These are phyloP conservation scores for Verticillium nonalfalfae DNA, from an alignment of 2,329 filamentous ascomycete species.

Conservation along the genomic window DNA sequence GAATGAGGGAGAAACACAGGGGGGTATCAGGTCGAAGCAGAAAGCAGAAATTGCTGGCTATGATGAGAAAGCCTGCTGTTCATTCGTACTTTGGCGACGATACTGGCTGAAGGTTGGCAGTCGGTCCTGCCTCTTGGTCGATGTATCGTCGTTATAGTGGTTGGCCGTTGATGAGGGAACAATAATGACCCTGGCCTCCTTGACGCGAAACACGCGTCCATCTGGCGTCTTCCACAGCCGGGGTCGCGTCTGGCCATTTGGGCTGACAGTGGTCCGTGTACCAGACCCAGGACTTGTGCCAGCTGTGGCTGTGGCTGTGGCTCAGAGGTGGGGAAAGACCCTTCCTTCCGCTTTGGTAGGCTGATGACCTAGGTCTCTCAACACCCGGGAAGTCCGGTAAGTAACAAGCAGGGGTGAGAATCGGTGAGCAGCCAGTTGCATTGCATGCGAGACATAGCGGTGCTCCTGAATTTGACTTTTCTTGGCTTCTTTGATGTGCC, in stretches of 20 bases:
- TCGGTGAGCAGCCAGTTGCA: no score
- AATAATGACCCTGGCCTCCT: background rate
- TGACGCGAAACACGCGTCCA: slow-evolving; percentile 24
- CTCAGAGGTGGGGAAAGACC: no score
- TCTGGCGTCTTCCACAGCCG: slow-evolving; percentile 20
- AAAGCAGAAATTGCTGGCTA: background rate
- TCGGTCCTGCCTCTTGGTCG: background rate
- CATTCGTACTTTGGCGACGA: background rate
- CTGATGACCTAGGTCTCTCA: no score
- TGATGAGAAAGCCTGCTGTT: background rate
- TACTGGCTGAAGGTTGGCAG: background rate
- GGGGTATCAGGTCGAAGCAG: background rate
- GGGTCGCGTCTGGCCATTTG: slow-evolving; percentile 5
- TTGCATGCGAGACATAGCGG: no score
- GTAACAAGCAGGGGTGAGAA: no score
- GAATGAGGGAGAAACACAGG: background rate
- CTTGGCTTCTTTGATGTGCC: no score
- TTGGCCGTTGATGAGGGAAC: background rate
- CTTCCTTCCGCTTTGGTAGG: no score
- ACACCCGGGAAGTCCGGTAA: no score
- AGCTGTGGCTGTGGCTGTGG: no score
- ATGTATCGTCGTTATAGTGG: background rate
- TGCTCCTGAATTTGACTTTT: no score
- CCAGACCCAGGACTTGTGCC: no score
- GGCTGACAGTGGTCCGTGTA: no score